phyloP scores from a whole-genome alignment of 306 rosid species.

The Neltuma alba region DNA sequence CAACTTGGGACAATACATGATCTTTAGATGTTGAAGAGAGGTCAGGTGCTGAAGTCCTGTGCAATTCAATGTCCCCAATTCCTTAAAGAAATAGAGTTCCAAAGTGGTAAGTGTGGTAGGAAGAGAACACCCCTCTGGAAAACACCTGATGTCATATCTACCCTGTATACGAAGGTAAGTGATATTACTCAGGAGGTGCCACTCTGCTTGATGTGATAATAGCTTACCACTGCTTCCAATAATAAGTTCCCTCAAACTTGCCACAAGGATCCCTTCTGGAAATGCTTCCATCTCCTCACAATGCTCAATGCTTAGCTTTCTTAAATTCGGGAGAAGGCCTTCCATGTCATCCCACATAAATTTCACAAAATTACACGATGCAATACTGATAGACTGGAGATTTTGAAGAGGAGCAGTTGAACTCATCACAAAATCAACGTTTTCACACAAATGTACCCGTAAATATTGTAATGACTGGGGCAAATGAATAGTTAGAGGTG shows the following conservation, averaged over 20 bases:
- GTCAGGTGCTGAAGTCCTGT: neutral
- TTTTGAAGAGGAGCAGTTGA: neutral
- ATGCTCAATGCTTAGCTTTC: neutral
- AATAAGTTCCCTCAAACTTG: neutral
- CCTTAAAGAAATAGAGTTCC: rapidly evolving
- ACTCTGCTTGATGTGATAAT: neutral
- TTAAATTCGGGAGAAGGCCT: neutral
- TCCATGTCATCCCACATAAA: neutral
- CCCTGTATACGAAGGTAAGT: neutral
- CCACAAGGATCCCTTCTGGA: neutral
- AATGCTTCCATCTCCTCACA: neutral
- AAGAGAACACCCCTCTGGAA: neutral
- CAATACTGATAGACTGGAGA: neutral
- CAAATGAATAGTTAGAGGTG: neutral
- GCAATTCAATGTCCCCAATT: neutral
- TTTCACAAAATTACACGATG: neutral
- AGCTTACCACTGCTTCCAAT: neutral
- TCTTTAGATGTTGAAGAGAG: neutral
- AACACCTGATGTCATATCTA: neutral
- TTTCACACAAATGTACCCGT: neutral
- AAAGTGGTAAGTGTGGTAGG: neutral
- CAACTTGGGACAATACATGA: neutral
- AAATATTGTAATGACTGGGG: neutral
- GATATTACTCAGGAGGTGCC: neutral
- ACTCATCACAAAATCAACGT: neutral